Conservation (phyloP, 441 rosid species). For the Syzygium syzygioides region DNA sequence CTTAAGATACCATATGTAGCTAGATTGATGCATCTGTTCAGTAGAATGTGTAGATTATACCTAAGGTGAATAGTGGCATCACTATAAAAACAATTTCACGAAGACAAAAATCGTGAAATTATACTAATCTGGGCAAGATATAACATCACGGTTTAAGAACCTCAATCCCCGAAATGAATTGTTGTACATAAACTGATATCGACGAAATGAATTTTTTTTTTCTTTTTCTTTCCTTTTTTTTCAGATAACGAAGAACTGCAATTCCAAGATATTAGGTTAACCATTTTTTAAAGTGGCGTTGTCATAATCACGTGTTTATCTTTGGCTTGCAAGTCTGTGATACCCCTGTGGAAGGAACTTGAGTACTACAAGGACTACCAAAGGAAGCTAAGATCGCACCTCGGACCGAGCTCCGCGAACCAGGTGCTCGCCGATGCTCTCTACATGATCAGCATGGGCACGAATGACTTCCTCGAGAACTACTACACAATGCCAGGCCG, state of each 20-base stretch:
- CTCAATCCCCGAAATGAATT: too few species aligned
- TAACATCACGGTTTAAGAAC: too few species aligned
- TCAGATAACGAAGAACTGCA: not conserved
- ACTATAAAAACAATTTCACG: too few species aligned
- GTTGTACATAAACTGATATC: too few species aligned
- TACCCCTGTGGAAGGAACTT: slow-evolving; percentile 55
- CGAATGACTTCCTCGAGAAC: slow-evolving; percentile 66
- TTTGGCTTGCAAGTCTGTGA: slow-evolving; percentile 37
- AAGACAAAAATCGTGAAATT: too few species aligned
- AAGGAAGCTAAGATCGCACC: slow-evolving; percentile 30
- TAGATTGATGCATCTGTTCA: not conserved
- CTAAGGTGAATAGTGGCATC: too few species aligned
- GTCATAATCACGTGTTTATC: not conserved
- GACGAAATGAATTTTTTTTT: too few species aligned
- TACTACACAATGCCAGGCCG: slow-evolving; percentile 43
- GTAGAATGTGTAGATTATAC: too few species aligned
- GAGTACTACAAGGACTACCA: slow-evolving; percentile 63
- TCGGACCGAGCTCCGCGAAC: slow-evolving; percentile 30
- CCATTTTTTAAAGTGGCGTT: not conserved
- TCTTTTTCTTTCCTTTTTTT: not conserved
- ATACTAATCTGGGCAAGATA: too few species aligned
- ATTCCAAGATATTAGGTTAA: not conserved
- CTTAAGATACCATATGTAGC: not conserved
- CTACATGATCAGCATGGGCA: slow-evolving; percentile 52
- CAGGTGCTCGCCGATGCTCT: slow-evolving; percentile 27